Conservation (phyloP, 2,329 filamentous ascomycete species). For the Fusarium praegraminearum region DNA sequence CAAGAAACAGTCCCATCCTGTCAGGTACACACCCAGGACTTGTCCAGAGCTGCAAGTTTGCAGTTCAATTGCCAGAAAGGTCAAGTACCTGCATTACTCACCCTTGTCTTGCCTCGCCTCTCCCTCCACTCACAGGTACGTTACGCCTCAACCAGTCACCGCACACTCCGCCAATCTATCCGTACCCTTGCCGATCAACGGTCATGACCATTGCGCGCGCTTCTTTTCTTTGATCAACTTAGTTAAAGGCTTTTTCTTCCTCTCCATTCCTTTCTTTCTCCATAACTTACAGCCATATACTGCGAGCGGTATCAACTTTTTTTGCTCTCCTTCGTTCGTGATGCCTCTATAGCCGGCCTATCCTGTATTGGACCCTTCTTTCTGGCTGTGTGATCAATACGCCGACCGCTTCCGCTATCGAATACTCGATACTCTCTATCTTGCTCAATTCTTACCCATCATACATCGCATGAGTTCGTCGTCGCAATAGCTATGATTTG, state of each 20-base stretch:
- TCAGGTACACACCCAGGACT: neutral
- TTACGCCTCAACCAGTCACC: slow-evolving; percentile 27
- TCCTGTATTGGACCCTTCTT: slow-evolving; percentile 13
- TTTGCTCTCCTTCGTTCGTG: slow-evolving; percentile 38
- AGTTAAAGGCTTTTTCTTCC: slow-evolving; percentile 19
- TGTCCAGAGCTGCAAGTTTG: neutral
- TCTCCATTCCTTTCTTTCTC: slow-evolving; percentile 4
- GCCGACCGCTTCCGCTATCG: slow-evolving; percentile 3
- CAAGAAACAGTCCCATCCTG: neutral
- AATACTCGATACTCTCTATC: slow-evolving; percentile 17
- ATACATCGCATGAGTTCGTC: slow-evolving; percentile 10
- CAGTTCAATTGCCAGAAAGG: neutral
- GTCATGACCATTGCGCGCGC: slow-evolving; percentile 15
- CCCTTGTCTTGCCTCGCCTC: neutral
- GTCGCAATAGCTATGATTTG: slow-evolving; percentile 56
- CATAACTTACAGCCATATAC: slow-evolving; percentile 38
- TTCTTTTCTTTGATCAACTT: slow-evolving; percentile 17
- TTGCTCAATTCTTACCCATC: slow-evolving; percentile 3
- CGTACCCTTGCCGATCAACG: slow-evolving; percentile 35
- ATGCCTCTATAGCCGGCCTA: slow-evolving; percentile 51
- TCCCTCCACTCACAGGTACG: slow-evolving; percentile 1
- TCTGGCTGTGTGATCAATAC: slow-evolving; percentile 19
- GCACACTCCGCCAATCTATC: slow-evolving; percentile 36
- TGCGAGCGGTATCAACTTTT: slow-evolving; percentile 44
- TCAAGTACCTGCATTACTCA: slow-evolving; percentile 26